Evolutionary conservation across 768 basidiomycete species (phyloP), one percentile per base, ranked within the genome.

Genomic region (Atractiella rhizophila): DNA sequence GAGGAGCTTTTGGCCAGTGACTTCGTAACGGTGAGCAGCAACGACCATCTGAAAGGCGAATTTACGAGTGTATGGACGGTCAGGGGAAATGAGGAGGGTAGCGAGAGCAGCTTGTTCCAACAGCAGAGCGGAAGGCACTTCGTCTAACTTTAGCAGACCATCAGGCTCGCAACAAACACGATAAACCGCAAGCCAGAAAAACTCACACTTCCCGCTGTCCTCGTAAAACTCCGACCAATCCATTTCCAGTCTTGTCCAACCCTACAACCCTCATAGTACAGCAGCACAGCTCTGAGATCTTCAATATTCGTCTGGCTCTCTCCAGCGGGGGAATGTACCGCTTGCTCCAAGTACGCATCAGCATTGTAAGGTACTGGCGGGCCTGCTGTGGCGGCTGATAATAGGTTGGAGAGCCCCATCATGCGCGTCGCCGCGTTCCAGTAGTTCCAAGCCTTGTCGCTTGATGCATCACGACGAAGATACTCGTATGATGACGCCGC

Each of bases 401-500:
- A 56, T 56, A 37, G 67, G 57, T 34, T 79, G 2, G 56, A 58
- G 5, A 64, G 46, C 4, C 60, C 62, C 42, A 55, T 55, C 63
- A 91, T 73, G 49, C 94, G 83, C 81, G 76, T 77, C 31, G 86
- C 86, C 27, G 74, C 73, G 2, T 61, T 54, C 13, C 52, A 54
- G 45, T 62, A 55, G 21, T 58, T 48, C 47, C 50, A 51, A 2
- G 60, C 60, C 35, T 56, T 52, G 38, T 63, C 62, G 24, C 52
- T 47, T 7, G 52, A 52, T 40, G 51, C 59, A 40, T 94, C 86
- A 55, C 83, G 83, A 36, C 80, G 65, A 26, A 83, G 55, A 4
- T 73, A 64, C 55, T 94, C 91, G 77, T 86, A 96, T 3, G 85
- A 70, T 7, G 62, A 60, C 3, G 68, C 63, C 0, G 86, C 88